Conservation (phyloP, 306 rosid genomes). For the Vigna nakashimae region DNA sequence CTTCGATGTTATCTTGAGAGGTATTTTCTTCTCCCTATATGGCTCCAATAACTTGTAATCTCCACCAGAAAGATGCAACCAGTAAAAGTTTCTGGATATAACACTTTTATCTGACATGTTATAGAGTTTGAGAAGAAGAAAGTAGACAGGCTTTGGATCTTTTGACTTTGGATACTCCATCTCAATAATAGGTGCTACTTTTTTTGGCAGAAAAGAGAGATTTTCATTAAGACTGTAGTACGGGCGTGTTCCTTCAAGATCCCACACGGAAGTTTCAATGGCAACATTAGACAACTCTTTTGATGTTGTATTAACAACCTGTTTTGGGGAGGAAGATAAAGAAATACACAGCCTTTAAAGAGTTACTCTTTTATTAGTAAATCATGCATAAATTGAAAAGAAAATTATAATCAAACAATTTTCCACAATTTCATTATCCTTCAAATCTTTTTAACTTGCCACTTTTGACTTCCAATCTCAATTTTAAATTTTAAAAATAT, state of each 20-base stretch:
- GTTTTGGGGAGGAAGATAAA: slow-evolving; percentile 50
- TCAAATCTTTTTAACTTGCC: slow-evolving; percentile 14
- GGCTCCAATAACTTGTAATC: slow-evolving; percentile 86
- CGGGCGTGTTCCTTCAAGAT: slow-evolving; percentile 84
- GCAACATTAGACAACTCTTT: slow-evolving; percentile 69
- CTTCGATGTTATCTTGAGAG: slow-evolving; percentile 74
- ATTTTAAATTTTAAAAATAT: slow-evolving; percentile 11
- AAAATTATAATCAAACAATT: slow-evolving; percentile 21
- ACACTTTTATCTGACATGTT: slow-evolving; percentile 59
- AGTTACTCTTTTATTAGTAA: slow-evolving; percentile 26
- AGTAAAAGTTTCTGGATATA: slow-evolving; percentile 88
- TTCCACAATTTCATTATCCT: slow-evolving; percentile 11
- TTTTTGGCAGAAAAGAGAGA: slow-evolving; percentile 69
- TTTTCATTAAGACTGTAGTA: slow-evolving; percentile 66
- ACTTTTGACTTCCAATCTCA: slow-evolving; percentile 32
- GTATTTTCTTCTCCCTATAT: slow-evolving; percentile 67
- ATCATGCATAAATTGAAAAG: slow-evolving; percentile 13
- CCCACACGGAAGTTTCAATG: slow-evolving; percentile 91
- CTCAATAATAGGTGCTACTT: slow-evolving; percentile 65
- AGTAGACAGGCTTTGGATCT: slow-evolving; percentile 78
- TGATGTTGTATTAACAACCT: slow-evolving; percentile 90
- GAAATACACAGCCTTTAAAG: slow-evolving; percentile 36
- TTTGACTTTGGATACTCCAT: slow-evolving; percentile 83
- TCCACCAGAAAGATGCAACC: slow-evolving; percentile 85
- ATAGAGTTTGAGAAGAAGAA: slow-evolving; percentile 95